These are phyloP conservation scores for Pouteria glomerata DNA, from an alignment of 148 eudicot species.

Conservation along the genomic window DNA sequence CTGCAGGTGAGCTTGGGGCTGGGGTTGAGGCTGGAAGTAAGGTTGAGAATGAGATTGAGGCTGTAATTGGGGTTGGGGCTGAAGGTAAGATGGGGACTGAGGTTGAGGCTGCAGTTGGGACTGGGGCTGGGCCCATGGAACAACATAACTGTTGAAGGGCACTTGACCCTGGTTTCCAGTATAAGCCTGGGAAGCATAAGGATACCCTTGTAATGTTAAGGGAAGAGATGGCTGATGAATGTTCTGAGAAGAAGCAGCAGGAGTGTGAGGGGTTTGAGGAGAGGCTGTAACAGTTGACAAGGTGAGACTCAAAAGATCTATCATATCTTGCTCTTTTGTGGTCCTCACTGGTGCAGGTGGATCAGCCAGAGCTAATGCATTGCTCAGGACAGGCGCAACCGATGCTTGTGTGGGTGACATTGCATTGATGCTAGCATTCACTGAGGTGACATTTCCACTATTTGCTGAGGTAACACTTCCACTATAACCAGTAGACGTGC, in stretches of 20 bases:
- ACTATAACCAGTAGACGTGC: conserved; percentile 17
- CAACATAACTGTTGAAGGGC: conserved; percentile 56
- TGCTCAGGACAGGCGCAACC: conserved; percentile 22
- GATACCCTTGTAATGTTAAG: conserved; percentile 8
- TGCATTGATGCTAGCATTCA: conserved; percentile 19
- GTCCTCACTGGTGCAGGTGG: conserved; percentile 44
- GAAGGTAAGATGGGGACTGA: conserved; percentile 29
- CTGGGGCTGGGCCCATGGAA: conserved; percentile 77
- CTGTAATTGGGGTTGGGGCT: neutral
- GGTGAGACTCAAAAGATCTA: conserved; percentile 73
- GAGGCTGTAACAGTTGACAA: conserved; percentile 42
- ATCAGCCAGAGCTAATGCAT: conserved; percentile 57
- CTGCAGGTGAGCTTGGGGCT: too few relatives aligned
- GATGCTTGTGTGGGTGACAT: conserved; percentile 8
- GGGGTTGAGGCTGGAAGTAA: too few relatives aligned
- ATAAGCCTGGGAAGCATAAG: conserved; percentile 17
- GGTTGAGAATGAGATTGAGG: too few relatives aligned
- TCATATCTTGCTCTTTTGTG: conserved; percentile 67
- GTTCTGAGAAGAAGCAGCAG: conserved; percentile 27
- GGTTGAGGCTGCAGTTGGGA: conserved; percentile 21
- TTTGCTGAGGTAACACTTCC: too few relatives aligned
- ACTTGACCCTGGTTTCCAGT: conserved; percentile 22
- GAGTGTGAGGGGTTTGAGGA: conserved; percentile 35
- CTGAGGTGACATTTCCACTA: conserved; percentile 20
- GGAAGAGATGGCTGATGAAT: conserved; percentile 24